Evolutionary conservation across 1,284 basidiomycete genomes (phyloP), one percentile per base, ranked within the genome.

Genomic region (Apiotrichum siamense): DNA sequence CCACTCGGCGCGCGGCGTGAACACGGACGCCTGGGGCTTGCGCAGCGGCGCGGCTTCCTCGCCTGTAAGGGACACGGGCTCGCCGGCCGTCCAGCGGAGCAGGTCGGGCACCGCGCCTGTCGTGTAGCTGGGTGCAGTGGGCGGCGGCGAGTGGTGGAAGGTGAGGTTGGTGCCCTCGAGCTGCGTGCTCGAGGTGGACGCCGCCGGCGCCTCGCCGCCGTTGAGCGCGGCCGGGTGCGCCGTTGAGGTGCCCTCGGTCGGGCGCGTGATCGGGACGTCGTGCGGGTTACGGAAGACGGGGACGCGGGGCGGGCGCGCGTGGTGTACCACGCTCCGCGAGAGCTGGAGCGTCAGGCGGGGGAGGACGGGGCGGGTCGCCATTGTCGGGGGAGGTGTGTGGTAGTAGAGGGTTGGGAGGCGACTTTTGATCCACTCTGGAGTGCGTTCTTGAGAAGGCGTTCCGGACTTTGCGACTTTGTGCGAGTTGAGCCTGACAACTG

Each of bases 81-180:
- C 49, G 3, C 69, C 70, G 2, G 47, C 48, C 6, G 63, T 29
- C 72, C 72, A 73, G 40, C 56, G 52, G 20, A 72, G 38, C 23
- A 73, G 52, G 23, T 59, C 58, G 9, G 72, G 69, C 13, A 64
- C 55, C 6, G 46, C 47, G 1, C 72, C 72, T 3, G 61, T 61
- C 9, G 64, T 68, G 50, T 71, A 73, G n/a, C 43, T 57, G 20
- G 69, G 69, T 18, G 65, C 62, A 6, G 67, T 61, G 9, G 72
- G 63, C 2, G 72, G 68, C 4, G 72, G 72, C 2, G 66, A 58
- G 55, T 73, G 61, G 50, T 69, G 67, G 44, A 72, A 61, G 26
- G 64, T 62, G 15, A 70, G 45, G 2, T 57, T 52, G 7, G 55
- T 49, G 37, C 59, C 65, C 9, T 52, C 49, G 27, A 66, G 55